Evolutionary conservation across 169 alveolate genomes (phyloP).

Genomic region (Plasmodium cynomolgi): DNA sequence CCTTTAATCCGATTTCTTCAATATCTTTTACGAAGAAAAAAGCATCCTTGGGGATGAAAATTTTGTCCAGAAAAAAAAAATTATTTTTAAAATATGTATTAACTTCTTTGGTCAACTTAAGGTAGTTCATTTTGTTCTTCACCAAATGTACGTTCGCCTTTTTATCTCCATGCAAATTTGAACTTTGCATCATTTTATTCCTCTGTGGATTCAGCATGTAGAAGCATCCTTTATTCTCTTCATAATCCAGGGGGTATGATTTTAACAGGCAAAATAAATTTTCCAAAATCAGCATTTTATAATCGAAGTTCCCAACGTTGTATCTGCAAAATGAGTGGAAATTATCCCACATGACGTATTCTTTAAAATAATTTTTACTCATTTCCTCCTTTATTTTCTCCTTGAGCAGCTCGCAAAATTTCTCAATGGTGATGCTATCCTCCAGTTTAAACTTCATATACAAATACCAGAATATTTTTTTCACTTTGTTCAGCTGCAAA

Average conservation of each 20-base stretch:
- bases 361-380: conserved; percentile 41
- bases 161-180: neutral
- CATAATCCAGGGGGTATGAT: conserved; percentile 73
- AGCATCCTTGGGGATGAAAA: conserved; percentile 75
- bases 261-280: conserved; percentile 57
- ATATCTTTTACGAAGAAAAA: conserved; percentile 62
- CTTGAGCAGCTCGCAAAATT: conserved; percentile 52
- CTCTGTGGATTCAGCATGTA: conserved; percentile 70
- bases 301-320: conserved; percentile 20
- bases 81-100: conserved; percentile 46
- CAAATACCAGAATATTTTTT: conserved; percentile 64
- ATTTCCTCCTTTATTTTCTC: conserved; percentile 40
- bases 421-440: neutral
- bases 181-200: conserved; percentile 45
- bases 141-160: neutral
- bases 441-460: conserved; percentile 22
- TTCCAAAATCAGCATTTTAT: conserved; percentile 47
- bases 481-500: conserved; percentile 26
- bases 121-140: conserved; percentile 22
- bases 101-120: conserved; percentile 21
- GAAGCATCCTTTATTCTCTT: conserved; percentile 74
- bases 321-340: conserved; percentile 16
- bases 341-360: conserved; percentile 36
- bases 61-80: conserved; percentile 64
- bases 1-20: conserved; percentile 32